A percentile compares a stretch with the other conserved stretches of the same genome.
phyloP scores from a whole-genome alignment of 768 basidiomycete genomes.

The Lentinula sp. region DNA sequence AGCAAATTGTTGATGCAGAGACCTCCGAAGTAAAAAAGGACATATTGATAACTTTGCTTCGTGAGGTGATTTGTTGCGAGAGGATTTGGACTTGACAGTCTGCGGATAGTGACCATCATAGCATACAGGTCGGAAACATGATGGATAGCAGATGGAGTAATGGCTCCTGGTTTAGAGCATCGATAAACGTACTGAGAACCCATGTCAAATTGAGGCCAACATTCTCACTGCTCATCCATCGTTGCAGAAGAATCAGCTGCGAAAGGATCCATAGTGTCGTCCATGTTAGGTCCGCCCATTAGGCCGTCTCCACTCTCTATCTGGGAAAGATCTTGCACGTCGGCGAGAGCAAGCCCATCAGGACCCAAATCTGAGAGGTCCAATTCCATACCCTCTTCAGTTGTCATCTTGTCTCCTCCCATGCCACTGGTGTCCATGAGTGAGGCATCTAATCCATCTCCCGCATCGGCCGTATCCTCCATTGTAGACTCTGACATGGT shows the following conservation, averaged over 20 bases:
- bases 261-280: constrained; percentile 58
- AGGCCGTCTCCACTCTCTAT: constrained; percentile 38
- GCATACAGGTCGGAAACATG: no score
- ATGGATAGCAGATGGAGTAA: not conserved
- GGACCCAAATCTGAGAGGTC: constrained; percentile 63
- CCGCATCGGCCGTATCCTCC: constrained; percentile 23
- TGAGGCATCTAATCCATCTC: constrained; percentile 44
- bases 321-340: constrained; percentile 48
- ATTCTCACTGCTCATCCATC: not conserved
- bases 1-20: no score
- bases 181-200: not conserved
- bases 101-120: no score
- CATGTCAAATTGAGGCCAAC: not conserved
- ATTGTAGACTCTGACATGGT: constrained; percentile 41
- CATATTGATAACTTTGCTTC: no score
- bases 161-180: not conserved
- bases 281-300: constrained; percentile 57
- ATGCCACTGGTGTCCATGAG: constrained; percentile 47
- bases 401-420: constrained; percentile 26
- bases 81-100: no score
- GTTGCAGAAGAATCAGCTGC: constrained; percentile 11
- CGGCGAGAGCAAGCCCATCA: constrained; percentile 55
- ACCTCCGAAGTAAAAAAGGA: no score
- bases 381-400: constrained; percentile 38
- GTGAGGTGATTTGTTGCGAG: no score